A percentile compares a stretch with the other conserved stretches of the same genome.
Evolutionary conservation across 1,139 yeast genomes (phyloP).

Genomic region (Arxiozyma bovina): DNA sequence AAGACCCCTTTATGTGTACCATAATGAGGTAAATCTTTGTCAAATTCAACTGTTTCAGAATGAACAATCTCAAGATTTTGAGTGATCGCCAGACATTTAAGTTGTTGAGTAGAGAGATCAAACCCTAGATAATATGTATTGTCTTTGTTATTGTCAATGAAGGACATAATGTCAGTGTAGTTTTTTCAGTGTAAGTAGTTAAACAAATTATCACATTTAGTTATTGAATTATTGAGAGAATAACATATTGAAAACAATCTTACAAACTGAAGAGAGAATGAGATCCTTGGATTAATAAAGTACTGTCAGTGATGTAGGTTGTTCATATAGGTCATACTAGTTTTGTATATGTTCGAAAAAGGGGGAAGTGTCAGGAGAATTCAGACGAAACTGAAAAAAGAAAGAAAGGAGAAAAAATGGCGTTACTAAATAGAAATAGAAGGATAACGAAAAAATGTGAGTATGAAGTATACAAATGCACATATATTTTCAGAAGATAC

Average conservation of each 20-base stretch:
- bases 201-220: no score
- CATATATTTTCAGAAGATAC: no score
- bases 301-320: background rate
- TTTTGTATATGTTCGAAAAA: no score
- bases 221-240: background rate
- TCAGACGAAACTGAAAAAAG: no score
- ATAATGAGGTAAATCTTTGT: constrained; percentile 50
- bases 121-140: constrained; percentile 51
- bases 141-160: background rate
- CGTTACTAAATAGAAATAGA: background rate
- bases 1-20: constrained; percentile 65
- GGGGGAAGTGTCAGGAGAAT: background rate
- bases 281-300: background rate
- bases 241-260: background rate
- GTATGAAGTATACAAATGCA: background rate
- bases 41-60: constrained; percentile 66
- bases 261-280: no score
- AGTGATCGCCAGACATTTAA: constrained; percentile 65
- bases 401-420: background rate
- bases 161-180: background rate
- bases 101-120: constrained; percentile 84
- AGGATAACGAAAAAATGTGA: no score
- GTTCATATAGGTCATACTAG: no score
- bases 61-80: constrained; percentile 43
- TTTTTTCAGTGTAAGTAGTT: no score